These are phyloP conservation scores for Podaxis sp. DNA, from an alignment of 768 basidiomycete genomes.

Conservation along the genomic window DNA sequence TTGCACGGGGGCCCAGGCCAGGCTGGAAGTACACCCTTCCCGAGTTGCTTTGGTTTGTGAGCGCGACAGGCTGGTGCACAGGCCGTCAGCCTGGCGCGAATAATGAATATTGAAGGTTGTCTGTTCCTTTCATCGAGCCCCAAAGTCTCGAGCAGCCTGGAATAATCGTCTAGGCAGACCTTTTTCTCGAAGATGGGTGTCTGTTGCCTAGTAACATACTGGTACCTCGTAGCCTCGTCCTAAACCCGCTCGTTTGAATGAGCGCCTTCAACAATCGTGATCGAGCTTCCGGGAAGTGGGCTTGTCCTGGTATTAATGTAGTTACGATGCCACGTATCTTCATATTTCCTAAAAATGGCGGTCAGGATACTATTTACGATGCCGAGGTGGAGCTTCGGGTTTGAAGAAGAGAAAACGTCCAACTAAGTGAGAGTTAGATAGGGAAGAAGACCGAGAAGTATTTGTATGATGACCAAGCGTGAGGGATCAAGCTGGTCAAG, in stretches of 20 bases:
- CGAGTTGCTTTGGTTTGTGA: constrained; percentile 5
- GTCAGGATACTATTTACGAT: constrained; percentile 4
- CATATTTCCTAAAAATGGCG: constrained; percentile 1
- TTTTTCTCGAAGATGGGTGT: constrained; percentile 8
- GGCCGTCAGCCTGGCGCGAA: neutral
- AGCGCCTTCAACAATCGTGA: constrained; percentile 1
- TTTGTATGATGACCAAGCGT: neutral
- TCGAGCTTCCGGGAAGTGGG: constrained; percentile 4
- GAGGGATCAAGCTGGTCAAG: neutral
- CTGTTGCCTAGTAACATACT: constrained; percentile 3
- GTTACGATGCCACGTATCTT: constrained; percentile 2
- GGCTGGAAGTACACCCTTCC: neutral
- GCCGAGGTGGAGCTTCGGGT: constrained; percentile 1
- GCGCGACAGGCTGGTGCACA: neutral
- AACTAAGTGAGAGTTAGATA: constrained; percentile 4
- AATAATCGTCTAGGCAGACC: constrained; percentile 6
- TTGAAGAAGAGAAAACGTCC: constrained; percentile 1
- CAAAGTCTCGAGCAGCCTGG: neutral
- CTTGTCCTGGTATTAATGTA: constrained; percentile 1
- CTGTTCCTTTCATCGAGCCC: neutral
- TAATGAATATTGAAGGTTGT: neutral
- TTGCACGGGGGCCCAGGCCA: neutral
- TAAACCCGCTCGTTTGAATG: constrained; percentile 4
- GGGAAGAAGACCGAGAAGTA: constrained; percentile 6
- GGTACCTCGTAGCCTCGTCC: neutral